Base-by-base conservation (phyloP, 1,139 yeast genomes). In the Scheffersomyces quercinus region DNA sequence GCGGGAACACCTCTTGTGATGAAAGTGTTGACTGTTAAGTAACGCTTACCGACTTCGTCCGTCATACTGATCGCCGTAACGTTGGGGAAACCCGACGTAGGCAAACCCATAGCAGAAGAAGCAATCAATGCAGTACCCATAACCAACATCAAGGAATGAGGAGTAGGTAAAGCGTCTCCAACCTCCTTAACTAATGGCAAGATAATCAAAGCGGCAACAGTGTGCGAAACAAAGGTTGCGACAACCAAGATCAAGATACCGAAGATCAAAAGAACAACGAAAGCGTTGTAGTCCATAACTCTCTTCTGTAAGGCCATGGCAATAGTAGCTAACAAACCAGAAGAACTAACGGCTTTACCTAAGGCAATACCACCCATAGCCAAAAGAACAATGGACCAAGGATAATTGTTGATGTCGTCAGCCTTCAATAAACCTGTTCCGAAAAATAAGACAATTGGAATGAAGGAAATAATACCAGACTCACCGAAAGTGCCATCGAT, bases 331-430 rank as follows among this genome's bases (percentile, higher is more conserved):
- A 91, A 73, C 43, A 91, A 72, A 0, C 97, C 97, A 1, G 96
- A 88, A 2, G 95, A 84, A 1, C 93, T 80, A 5, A 91, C 95
- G 1, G 95, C 97, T 61, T 86, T 88, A 47, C 98, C 98, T 36
- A 91, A 73, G 0, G 97, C 95, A 48, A 89, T 78, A 55, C 98
- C 98, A 44, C 98, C 98, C 97, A 90, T 90, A 5, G 97, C 97
- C 51, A 91, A 75, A 45, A 91, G 80, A 14, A 91, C 90, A 56
- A 91, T 91, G 1, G 93, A 85, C 98, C 98, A 91, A 50, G 96
- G 83, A 67, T 87, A 91, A 60, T 87, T 89, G 67, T 91, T 91
- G 62, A 91, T 87, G 60, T 91, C 98, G 43, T 88, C 95, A 10
- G 87, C 82, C 35, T 85, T 81, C 48, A 91, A 68, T 35, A 90